Evolutionary conservation across 257 asterid genomes (phyloP).

Genomic region (Solanum chilense): DNA sequence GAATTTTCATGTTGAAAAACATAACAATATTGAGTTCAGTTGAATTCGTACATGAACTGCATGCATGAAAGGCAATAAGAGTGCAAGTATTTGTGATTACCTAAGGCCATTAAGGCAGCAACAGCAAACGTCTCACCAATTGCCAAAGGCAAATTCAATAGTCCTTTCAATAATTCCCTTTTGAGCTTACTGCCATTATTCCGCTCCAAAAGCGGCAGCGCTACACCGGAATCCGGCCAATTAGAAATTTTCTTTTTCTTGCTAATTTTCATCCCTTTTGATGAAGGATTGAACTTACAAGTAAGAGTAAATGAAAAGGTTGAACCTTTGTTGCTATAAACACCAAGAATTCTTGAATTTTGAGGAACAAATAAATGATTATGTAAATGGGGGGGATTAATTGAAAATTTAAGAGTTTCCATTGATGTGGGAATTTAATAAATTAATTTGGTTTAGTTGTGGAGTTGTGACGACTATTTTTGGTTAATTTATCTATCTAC

Average conservation of each 20-base stretch:
- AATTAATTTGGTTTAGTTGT: background rate
- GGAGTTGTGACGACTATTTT: background rate
- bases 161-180: conserved; percentile 38
- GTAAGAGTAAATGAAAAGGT: conserved; percentile 15
- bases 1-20: background rate
- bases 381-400: background rate
- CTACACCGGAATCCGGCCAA: conserved; percentile 55
- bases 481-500: background rate
- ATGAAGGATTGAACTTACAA: conserved; percentile 41
- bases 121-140: conserved; percentile 62
- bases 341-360: conserved; percentile 3
- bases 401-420: conserved; percentile 8
- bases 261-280: conserved; percentile 15
- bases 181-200: conserved; percentile 10
- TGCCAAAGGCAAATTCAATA: conserved; percentile 77
- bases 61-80: background rate
- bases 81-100: conserved; percentile 15
- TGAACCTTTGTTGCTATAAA: background rate
- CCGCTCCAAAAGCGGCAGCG: conserved; percentile 39
- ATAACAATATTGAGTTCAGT: background rate
- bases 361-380: background rate
- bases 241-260: conserved; percentile 25
- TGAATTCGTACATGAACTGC: background rate
- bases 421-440: background rate
- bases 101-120: conserved; percentile 86